Evolutionary conservation across 176 grass and related monocot genomes (phyloP), one percentile per base, ranked within the genome.

Genomic region (Aegilops speltoides): DNA sequence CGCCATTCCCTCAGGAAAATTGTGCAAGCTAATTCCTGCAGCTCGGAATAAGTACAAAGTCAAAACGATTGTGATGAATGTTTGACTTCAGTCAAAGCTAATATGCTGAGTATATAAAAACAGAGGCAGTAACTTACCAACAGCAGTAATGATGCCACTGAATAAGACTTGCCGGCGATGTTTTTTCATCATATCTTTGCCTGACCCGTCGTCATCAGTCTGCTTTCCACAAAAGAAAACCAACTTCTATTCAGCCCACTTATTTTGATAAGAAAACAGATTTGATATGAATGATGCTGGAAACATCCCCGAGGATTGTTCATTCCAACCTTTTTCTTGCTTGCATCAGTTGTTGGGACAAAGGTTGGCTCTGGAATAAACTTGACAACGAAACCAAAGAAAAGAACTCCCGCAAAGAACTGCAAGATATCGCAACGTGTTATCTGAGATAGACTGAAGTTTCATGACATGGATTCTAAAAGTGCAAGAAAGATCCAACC

Each of bases 1-100:
- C 10, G 92, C 93, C 93, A 98, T 98, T 22, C 96, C 96, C 82
- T 98, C 93, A 57, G 96, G 96, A 80, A 98, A 87, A 81, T 98
- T 96, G 65, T 98, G 96, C 85, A 98, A 92, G 86, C 88, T 87
- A 57, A 98, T 94, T 78, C 96, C 93, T 98, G 87, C 65, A 86
- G 90, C 86, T 84, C 61, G 64, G 50, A 70, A 81, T 87, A 85
- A 79, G 37, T 86, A 84, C 2, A 31, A 62, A 83, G 22, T 79
- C 63, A 83, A 81, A 80, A 80, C 43, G 7, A 34, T 33, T 81
- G 72, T 46, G 43, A 46, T 46, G 43, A 46, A 46, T 46, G 43
- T 46, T 46, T 46, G 43, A 46, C 43, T 46, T 46, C 43, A 46
- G 43, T 14, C 12, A 46, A 46, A 46, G 43, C 43, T 14, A 46